Evolutionary conservation across 2,329 filamentous ascomycete genomes (phyloP).

Genomic region (Pestalotiopsis sp.): DNA sequence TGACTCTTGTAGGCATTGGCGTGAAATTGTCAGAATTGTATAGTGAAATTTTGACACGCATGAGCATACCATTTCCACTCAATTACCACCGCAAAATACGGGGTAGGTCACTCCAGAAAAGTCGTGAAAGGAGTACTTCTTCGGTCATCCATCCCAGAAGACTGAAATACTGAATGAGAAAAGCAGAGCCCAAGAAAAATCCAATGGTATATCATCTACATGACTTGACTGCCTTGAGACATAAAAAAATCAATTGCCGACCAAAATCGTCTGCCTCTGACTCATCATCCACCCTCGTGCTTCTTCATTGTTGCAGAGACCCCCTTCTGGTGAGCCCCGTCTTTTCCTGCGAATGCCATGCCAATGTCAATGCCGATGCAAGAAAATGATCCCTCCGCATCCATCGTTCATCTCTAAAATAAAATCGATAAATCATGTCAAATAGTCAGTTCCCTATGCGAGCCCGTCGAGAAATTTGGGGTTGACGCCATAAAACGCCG

Average conservation of each 20-base stretch:
- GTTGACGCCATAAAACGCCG: conserved; percentile 10
- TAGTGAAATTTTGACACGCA: too few species aligned
- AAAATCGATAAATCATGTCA: conserved; percentile 1
- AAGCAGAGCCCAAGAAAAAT: neutral
- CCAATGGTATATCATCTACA: conserved; percentile 2
- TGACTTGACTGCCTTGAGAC: neutral
- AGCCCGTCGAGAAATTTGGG: conserved; percentile 7
- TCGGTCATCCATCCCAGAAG: neutral
- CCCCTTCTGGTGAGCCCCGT: neutral
- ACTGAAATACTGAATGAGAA: neutral
- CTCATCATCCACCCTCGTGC: neutral
- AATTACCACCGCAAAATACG: too few species aligned
- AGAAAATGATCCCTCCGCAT: neutral
- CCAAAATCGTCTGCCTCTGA: neutral
- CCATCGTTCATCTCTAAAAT: neutral
- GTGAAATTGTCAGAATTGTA: too few species aligned
- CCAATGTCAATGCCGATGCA: conserved; percentile 7
- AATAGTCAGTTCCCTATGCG: conserved; percentile 1
- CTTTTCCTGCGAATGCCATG: neutral
- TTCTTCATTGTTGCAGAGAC: neutral
- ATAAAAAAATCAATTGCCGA: neutral
- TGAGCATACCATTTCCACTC: too few species aligned
- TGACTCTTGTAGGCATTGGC: too few species aligned
- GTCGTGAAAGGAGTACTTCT: neutral
- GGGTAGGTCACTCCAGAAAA: too few species aligned